Evolutionary conservation across 495 filamentous ascomycete species (phyloP).

Genomic region (Penicillium paradoxum): DNA sequence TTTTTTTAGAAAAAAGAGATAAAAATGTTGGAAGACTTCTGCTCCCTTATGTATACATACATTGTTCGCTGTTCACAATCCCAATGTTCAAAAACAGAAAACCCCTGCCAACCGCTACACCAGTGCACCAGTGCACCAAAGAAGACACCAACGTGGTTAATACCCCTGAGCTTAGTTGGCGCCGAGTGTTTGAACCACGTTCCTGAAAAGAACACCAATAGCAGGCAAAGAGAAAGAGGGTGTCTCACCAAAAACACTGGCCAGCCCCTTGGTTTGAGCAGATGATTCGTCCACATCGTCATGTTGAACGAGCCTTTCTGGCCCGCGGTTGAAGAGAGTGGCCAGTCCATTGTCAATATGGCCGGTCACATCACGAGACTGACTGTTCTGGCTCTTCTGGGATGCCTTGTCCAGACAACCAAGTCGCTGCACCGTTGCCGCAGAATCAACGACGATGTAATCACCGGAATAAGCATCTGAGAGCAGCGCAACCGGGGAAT

Average conservation of each 20-base stretch:
- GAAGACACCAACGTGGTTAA: neutral
- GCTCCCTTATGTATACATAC: constrained; percentile 6
- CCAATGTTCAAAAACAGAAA: constrained; percentile 10
- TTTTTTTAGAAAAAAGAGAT: too few species aligned
- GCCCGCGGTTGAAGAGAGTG: constrained; percentile 44
- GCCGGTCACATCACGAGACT: constrained; percentile 36
- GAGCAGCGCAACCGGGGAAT: constrained; percentile 32
- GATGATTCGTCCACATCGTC: constrained; percentile 45
- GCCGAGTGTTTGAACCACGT: constrained; percentile 50
- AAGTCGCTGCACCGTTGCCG: constrained; percentile 43
- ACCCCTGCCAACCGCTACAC: constrained; percentile 1
- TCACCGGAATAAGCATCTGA: constrained; percentile 47
- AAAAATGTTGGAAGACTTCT: neutral
- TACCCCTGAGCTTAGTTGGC: constrained; percentile 11
- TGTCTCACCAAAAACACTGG: constrained; percentile 67
- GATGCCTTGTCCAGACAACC: constrained; percentile 51
- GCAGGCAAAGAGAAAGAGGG: constrained; percentile 73
- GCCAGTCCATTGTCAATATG: constrained; percentile 45
- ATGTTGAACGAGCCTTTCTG: constrained; percentile 23
- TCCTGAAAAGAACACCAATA: constrained; percentile 71
- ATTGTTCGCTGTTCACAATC: constrained; percentile 12
- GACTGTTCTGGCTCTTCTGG: constrained; percentile 41
- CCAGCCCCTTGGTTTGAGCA: constrained; percentile 60
- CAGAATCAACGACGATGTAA: constrained; percentile 50
- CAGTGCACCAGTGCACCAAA: constrained; percentile 3